Conservation (phyloP, 495 filamentous ascomycete species). For the Talaromyces thailandensis region DNA sequence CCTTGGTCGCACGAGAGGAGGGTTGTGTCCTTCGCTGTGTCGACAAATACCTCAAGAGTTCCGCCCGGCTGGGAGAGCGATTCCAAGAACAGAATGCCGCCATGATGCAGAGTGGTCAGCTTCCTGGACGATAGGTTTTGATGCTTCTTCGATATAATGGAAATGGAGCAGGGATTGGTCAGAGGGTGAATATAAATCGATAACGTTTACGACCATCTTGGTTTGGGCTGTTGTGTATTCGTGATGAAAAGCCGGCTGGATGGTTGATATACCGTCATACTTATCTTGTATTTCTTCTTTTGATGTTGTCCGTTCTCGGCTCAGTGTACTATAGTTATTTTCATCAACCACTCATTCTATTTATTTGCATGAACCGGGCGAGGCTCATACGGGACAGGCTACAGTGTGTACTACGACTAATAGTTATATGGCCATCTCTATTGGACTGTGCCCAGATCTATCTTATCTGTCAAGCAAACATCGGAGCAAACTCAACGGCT, state of each 20-base stretch:
- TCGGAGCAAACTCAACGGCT: not conserved
- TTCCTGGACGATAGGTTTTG: conserved; percentile 30
- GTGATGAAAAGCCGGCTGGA: not conserved
- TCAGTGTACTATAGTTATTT: not conserved
- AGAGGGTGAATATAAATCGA: not conserved
- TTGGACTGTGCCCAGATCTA: not conserved
- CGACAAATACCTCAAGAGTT: conserved; percentile 85
- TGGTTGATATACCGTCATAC: not conserved
- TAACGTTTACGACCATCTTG: not conserved
- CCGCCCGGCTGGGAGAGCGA: conserved; percentile 74
- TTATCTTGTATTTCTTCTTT: not conserved
- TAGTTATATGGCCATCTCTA: not conserved
- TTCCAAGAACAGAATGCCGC: conserved; percentile 92
- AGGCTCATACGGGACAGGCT: not conserved
- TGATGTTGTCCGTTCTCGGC: not conserved
- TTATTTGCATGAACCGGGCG: not conserved
- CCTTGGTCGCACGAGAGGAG: conserved; percentile 74
- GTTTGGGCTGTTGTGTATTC: not conserved
- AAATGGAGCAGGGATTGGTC: not conserved
- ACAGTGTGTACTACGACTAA: not conserved
- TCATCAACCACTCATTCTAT: not conserved
- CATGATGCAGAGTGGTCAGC: conserved; percentile 65
- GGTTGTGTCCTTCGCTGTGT: conserved; percentile 89
- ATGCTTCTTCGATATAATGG: not conserved
- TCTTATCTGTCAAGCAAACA: not conserved